These are phyloP conservation scores for Boletus patriciae DNA, from an alignment of 768 basidiomycete species.

Conservation along the genomic window DNA sequence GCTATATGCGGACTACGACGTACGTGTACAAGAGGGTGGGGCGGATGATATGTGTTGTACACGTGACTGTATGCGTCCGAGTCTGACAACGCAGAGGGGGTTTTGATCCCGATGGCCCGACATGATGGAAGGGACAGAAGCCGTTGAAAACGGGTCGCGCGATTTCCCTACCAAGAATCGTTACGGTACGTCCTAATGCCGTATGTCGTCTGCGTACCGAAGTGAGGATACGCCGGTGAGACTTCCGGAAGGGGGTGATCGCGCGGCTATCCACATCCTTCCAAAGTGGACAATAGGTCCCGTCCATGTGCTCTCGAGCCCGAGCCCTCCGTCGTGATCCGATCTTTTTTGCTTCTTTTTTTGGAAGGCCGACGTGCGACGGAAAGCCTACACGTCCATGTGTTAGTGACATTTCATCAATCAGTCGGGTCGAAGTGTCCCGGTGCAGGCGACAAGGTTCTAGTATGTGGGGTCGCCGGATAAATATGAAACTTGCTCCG, in stretches of 20 bases:
- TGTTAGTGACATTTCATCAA: neutral
- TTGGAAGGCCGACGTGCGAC: neutral
- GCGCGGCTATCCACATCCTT: slow-evolving; percentile 24
- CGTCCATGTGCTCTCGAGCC: neutral
- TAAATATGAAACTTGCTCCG: neutral
- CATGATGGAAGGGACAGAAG: neutral
- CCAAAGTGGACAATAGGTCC: slow-evolving; percentile 11
- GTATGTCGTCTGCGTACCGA: slow-evolving; percentile 4
- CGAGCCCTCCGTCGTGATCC: slow-evolving; percentile 7
- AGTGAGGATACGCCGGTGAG: neutral
- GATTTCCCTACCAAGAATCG: slow-evolving; percentile 4
- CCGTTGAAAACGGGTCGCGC: neutral
- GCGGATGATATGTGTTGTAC: no score
- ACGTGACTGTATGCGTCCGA: no score
- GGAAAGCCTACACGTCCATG: neutral
- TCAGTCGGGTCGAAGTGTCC: neutral
- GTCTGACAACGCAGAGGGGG: neutral
- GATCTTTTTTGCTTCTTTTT: slow-evolving; percentile 7
- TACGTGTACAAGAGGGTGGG: no score
- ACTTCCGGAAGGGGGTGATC: slow-evolving; percentile 16
- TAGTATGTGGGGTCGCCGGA: neutral
- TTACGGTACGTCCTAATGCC: slow-evolving; percentile 13
- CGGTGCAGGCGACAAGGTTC: neutral
- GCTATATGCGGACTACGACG: no score
- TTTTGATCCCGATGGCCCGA: slow-evolving; percentile 4